Evolutionary conservation across 148 eudicot species (phyloP).

Genomic region (Amaranthus hypochondriacus): DNA sequence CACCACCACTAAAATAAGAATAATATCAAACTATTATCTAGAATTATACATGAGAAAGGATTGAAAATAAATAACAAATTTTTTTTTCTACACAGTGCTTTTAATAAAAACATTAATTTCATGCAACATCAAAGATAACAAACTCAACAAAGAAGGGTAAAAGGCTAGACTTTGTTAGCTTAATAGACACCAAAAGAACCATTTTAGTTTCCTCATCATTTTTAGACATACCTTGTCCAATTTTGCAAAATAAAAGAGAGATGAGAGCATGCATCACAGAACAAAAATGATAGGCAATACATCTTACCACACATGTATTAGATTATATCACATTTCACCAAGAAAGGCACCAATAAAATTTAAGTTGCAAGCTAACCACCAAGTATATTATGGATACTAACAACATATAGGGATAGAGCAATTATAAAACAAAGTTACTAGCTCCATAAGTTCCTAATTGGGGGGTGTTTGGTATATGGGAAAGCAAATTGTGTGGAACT

Average conservation of each 20-base stretch:
- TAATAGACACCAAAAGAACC: background rate
- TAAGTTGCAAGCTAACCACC: background rate
- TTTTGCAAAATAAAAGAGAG: background rate
- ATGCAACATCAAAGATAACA: constrained; percentile 1
- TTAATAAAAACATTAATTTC: background rate
- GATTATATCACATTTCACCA: background rate
- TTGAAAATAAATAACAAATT: background rate
- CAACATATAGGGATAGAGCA: background rate
- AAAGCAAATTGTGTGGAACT: too few relatives aligned
- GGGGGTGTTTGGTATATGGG: too few relatives aligned
- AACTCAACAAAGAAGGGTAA: background rate
- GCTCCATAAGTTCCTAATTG: too few relatives aligned
- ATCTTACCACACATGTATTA: background rate
- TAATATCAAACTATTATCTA: background rate
- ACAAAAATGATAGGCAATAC: background rate
- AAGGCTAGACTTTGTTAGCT: background rate
- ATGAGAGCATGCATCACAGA: background rate
- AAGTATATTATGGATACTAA: background rate
- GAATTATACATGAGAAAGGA: background rate
- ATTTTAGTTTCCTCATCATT: background rate
- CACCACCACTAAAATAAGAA: constrained; percentile 31
- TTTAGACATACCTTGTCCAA: background rate
- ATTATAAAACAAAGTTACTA: too few relatives aligned
- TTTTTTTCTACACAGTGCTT: background rate
- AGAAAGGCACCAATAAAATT: background rate